A percentile compares a stretch with the other conserved stretches of the same genome.
phyloP scores from a whole-genome alignment of 2,329 filamentous ascomycete genomes.

The Botryotinia convoluta region DNA sequence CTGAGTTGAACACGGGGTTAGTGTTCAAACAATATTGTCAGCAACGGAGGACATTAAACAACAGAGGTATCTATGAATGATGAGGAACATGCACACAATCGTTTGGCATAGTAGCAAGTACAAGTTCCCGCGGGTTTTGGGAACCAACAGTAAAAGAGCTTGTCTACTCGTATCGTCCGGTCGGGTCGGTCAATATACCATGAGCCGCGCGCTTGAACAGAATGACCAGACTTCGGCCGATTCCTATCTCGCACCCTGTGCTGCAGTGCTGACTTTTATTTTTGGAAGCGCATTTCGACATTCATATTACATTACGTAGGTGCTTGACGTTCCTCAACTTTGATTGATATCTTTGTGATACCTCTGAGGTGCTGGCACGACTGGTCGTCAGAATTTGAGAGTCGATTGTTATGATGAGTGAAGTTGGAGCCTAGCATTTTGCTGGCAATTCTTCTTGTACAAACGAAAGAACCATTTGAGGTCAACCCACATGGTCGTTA shows the following conservation, averaged over 20 bases:
- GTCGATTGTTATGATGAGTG: neutral
- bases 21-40: neutral
- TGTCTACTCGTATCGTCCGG: neutral
- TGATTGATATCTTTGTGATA: neutral
- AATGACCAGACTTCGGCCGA: neutral
- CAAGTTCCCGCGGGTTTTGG: rapidly evolving
- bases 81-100: neutral
- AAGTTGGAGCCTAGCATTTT: neutral
- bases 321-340: neutral
- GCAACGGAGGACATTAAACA: neutral
- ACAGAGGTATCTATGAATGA: neutral
- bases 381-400: neutral
- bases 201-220: neutral
- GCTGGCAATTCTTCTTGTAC: neutral
- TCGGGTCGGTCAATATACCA: neutral
- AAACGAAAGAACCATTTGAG: neutral
- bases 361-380: neutral
- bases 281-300: neutral
- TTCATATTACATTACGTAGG: neutral
- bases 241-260: neutral
- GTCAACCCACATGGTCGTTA: neutral
- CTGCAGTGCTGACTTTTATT: neutral
- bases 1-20: neutral
- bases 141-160: neutral
- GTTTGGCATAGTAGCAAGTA: neutral